Base-by-base conservation (phyloP, 2,329 filamentous ascomycete genomes). In the Botryosphaeria agaves region DNA sequence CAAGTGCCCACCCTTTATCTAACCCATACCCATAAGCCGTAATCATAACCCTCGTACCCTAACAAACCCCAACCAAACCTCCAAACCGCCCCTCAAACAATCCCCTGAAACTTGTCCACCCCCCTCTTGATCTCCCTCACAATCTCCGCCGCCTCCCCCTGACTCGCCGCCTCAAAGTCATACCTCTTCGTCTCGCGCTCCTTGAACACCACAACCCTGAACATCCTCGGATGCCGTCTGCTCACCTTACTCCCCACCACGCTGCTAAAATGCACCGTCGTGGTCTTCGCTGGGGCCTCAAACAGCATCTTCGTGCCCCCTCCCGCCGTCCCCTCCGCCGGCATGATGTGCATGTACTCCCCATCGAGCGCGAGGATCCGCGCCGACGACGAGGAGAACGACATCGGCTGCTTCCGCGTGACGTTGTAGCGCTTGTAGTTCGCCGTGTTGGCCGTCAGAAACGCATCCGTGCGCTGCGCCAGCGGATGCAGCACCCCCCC, bases 291-390 rank as follows among this genome's bases (percentile, higher is more conserved):
- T 32, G 62, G 64, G 14, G 62, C 65, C 33, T 76, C 72, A 35
- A 71, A 66, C 34, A 72, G 56, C 7, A 71, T 68, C 47, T 78
- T 80, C 21, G 74, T 73, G 7, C 66, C 66, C 2, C 68, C 69
- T n/a, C n/a, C n/a, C 2, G 69, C 64, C 16, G 35, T 5, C 2
- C 43, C 43, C 16, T 58, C 56, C 5, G 55, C 55, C 2, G 81
- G 79, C 66, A 83, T 76, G 42, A 91, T 83, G 52, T 87, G 80
- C 37, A 91, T 72, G 49, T 85, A 89, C 49, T 91, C 82, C 35
- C 79, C 79, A 42, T 87, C 81, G 39, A 91, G 81, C 28, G 78
- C 73, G 25, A 89, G 59, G 7, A 82, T 69, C 34, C 79, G 71
- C 42, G 84, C 77, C 36, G 80, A 79, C 44, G 77, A 69, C 3